These are phyloP conservation scores for Magnusiomyces fungicola DNA, from an alignment of 1,139 yeast genomes.

Conservation along the genomic window DNA sequence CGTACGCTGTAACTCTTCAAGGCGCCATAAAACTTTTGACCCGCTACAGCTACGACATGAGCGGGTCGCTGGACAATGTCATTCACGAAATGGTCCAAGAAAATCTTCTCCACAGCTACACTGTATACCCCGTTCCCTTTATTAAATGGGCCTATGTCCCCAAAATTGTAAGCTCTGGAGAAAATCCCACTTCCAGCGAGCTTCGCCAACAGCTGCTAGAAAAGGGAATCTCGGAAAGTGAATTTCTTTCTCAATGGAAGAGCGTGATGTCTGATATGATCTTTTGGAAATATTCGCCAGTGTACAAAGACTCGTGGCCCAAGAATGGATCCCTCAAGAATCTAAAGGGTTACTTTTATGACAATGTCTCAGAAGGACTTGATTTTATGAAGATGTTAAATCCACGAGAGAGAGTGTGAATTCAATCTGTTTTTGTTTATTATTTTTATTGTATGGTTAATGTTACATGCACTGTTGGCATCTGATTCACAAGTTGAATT, in stretches of 20 bases:
- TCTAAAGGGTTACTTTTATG: too few species aligned
- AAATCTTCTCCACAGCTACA: conserved; percentile 13
- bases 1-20: conserved; percentile 17
- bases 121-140: conserved; percentile 17
- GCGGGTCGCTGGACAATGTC: conserved; percentile 18
- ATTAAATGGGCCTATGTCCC: conserved; percentile 16
- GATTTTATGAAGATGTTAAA: too few species aligned
- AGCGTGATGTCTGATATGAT: background rate
- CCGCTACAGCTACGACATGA: conserved; percentile 15
- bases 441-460: too few species aligned
- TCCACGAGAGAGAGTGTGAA: too few species aligned
- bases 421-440: too few species aligned
- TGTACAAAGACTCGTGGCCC: background rate
- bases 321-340: too few species aligned
- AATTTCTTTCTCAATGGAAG: background rate
- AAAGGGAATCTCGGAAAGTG: background rate
- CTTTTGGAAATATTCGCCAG: background rate
- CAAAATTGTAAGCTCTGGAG: background rate
- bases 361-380: too few species aligned
- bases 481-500: too few species aligned
- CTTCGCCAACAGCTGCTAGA: background rate
- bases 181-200: background rate
- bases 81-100: conserved; percentile 13
- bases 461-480: too few species aligned
- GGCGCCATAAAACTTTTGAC: conserved; percentile 19